Evolutionary conservation across 1,139 yeast genomes (phyloP).

Genomic region (Casaregolazyma suthepensis): DNA sequence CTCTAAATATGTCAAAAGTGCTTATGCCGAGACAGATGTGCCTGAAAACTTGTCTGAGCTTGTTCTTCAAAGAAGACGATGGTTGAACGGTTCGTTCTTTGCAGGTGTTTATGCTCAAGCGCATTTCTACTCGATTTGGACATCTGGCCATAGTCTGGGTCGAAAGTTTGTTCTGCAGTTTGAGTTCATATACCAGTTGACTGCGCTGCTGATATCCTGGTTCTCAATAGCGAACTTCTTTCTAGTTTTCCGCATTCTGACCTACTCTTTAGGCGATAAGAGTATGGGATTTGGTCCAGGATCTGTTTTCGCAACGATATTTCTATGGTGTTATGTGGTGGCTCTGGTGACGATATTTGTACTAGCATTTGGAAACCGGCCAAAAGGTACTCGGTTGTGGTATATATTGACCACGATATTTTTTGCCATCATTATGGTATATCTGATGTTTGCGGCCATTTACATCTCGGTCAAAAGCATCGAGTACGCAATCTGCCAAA

Average conservation of each 20-base stretch:
- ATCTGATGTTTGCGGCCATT: slow-evolving; percentile 85
- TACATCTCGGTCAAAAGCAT: slow-evolving; percentile 76
- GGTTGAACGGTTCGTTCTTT: slow-evolving; percentile 82
- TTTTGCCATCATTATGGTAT: slow-evolving; percentile 87
- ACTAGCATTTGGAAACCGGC: slow-evolving; percentile 88
- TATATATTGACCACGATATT: slow-evolving; percentile 79
- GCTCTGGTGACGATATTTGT: slow-evolving; percentile 89
- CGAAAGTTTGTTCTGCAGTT: slow-evolving; percentile 60
- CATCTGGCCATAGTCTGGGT: slow-evolving; percentile 54
- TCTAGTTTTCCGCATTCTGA: slow-evolving; percentile 68
- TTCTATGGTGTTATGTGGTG: slow-evolving; percentile 83
- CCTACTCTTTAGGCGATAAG: slow-evolving; percentile 57
- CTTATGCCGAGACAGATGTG: slow-evolving; percentile 79
- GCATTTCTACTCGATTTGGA: slow-evolving; percentile 68
- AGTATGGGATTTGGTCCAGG: slow-evolving; percentile 63
- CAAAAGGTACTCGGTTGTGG: slow-evolving; percentile 81
- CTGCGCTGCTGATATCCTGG: slow-evolving; percentile 69
- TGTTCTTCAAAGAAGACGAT: slow-evolving; percentile 71
- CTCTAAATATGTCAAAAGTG: slow-evolving; percentile 65
- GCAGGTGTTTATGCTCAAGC: slow-evolving; percentile 73
- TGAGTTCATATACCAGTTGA: slow-evolving; percentile 64
- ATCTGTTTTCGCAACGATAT: slow-evolving; percentile 66
- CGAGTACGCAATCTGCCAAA: slow-evolving; percentile 35
- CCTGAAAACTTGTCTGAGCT: slow-evolving; percentile 69
- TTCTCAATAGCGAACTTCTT: slow-evolving; percentile 73